Base-by-base conservation (phyloP, 352 stramenopile genomes). In the Globisporangium uncinulatum region DNA sequence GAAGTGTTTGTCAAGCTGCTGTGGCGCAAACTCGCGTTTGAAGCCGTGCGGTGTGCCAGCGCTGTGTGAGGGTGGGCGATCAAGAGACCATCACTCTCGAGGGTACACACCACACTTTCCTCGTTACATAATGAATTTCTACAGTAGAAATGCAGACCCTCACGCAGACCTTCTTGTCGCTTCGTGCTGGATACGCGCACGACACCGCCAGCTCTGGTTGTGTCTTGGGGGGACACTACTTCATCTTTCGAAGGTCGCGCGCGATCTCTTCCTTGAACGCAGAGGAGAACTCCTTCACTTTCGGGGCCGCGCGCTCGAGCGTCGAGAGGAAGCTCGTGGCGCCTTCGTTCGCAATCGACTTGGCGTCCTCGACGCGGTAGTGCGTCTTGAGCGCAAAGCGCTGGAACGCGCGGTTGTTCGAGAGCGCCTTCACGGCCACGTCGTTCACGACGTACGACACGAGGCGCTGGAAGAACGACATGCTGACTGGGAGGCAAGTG, bases 301-400 rank as follows among this genome's bases (percentile, higher is more conserved):
- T 89, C 44, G 83, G 80, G 37, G 69, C 79, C 56, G 76, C 76
- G 51, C 76, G 76, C 61, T 86, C 71, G 47, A 90, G 62, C 29
- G 65, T 73, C 44, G 67, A 80, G 46, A 76, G 69, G 37, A 89
- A 63, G 21, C 58, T 69, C 44, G 76, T 63, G 31, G 73, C 69
- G 56, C 78, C 63, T 7, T 70, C 77, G 41, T 70, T 72, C 6
- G 76, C 81, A 52, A 91, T 68, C 32, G 71, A 83, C 77, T 90
- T 94, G 69, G 80, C 79, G 63, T 92, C 78, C 62, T 91, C 71
- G 34, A 94, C 76, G 69, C 79, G 73, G 67, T 90, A 83, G 70
- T 94, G 83, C 45, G 83, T 94, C 71, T 89, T 89, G 51, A 94
- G 67, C 32, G 83, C 83, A 66, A 94, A 92, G 15, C 79, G 79